Percentiles rank a stretch among this genome's conserved stretches.
phyloP scores from a whole-genome alignment of 371 early-diverging fungal genomes.

The Thermomucor indicae-seudaticae region DNA sequence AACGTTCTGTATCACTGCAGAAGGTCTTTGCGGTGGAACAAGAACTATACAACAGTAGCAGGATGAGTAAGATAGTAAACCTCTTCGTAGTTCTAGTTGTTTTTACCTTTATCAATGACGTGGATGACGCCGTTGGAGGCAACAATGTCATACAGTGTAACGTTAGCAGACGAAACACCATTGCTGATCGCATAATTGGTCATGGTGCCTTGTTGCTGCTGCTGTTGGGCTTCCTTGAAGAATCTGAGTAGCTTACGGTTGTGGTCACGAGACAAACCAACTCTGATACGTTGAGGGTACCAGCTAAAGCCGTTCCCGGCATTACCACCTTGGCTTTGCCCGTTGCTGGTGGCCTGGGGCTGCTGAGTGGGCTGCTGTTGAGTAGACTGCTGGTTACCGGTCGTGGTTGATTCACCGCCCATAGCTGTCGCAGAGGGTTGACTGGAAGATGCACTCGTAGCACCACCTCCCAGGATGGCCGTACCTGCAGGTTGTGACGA shows the following conservation, averaged over 20 bases:
- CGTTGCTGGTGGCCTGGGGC: slow-evolving; percentile 1
- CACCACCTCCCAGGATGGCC: neutral
- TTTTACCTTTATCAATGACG: slow-evolving; percentile 29
- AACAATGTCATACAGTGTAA: slow-evolving; percentile 19
- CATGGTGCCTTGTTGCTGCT: neutral
- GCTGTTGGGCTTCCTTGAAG: too few species aligned
- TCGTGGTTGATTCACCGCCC: neutral
- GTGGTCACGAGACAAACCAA: too few species aligned
- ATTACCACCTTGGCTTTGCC: neutral
- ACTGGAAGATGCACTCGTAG: neutral
- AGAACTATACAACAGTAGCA: slow-evolving; percentile 16
- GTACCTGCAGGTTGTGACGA: too few species aligned
- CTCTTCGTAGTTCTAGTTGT: neutral
- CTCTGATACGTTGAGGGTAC: neutral
- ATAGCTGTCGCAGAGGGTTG: neutral
- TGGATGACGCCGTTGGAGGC: slow-evolving; percentile 38
- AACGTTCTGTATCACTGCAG: slow-evolving; percentile 12
- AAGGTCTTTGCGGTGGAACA: slow-evolving; percentile 23
- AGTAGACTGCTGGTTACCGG: neutral
- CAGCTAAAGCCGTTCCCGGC: neutral
- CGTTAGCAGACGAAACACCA: slow-evolving; percentile 19
- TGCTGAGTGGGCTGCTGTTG: neutral
- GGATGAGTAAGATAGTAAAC: neutral
- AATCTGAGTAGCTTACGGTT: too few species aligned
- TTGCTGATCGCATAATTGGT: slow-evolving; percentile 23